A percentile compares a stretch with the other conserved stretches of the same genome.
Conservation (phyloP, 164 flowering plant species). For the Hamamelis virginiana region DNA sequence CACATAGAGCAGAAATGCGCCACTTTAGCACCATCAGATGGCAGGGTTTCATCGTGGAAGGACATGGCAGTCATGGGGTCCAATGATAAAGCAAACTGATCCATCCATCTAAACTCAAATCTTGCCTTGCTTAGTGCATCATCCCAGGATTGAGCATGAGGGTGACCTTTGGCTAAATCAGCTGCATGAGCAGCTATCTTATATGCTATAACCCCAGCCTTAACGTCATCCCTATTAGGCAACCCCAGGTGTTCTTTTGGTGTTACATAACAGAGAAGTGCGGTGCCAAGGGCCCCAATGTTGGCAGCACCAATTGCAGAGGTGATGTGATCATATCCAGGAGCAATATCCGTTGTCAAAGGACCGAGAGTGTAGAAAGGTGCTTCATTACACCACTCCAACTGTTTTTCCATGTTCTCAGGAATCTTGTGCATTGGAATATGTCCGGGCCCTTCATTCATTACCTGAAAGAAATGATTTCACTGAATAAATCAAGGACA, state of each 20-base stretch:
- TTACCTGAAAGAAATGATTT: conserved; percentile 55
- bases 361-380: conserved; percentile 99
- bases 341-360: conserved; percentile 97
- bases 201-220: conserved; percentile 96
- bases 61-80: conserved; percentile 99
- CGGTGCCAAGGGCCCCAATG: conserved; percentile 99
- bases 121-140: conserved; percentile 99
- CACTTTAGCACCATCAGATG: conserved; percentile 95
- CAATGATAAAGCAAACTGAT: conserved; percentile 92
- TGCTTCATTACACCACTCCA: conserved; percentile 99
- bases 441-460: conserved; percentile 99
- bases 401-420: conserved; percentile 96
- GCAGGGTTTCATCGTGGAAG: conserved; percentile 95
- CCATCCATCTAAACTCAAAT: conserved; percentile 98
- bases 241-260: conserved; percentile 99
- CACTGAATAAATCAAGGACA: not conserved
- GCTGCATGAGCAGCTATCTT: conserved; percentile 99
- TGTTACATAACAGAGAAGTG: conserved; percentile 97
- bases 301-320: conserved; percentile 99
- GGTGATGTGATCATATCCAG: conserved; percentile 99
- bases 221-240: conserved; percentile 97
- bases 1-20: conserved; percentile 99
- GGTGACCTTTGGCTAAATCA: conserved; percentile 92
- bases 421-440: conserved; percentile 98
- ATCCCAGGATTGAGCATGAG: conserved; percentile 97